Evolutionary conservation across 768 basidiomycete genomes (phyloP), one percentile per base, ranked within the genome.

Genomic region (Panaeolus cyanescens): DNA sequence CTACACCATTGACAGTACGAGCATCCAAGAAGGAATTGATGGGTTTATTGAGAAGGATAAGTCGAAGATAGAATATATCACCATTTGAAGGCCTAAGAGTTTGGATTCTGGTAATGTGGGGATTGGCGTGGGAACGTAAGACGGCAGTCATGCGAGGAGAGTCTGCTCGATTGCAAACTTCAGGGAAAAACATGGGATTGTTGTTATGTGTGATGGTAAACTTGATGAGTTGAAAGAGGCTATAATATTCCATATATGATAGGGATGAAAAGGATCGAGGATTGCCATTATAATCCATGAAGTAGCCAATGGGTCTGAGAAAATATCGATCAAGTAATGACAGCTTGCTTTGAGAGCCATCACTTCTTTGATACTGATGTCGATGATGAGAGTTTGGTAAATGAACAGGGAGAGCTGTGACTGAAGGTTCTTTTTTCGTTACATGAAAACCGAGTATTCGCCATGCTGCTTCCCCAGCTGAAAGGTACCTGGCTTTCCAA

Each of bases 381-480:
- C 69, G 66, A 2, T 30, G 15, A 4, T 30, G 56, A 4, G n/a
- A 36, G 12, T 32, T 32, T 0, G 64, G 64, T 0, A 74, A 63
- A 61, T 80, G 79, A n/a, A 80, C 64, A 0, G 75, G 72, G 0
- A 79, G 67, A 0, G 68, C 5, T 0, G 70, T 74, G 0, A 80
- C 77, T 0, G 68, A 61, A 20, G 79, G 79, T 0, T 66, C 59
- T 50, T 78, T 78, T 5, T 61, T 34, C 0, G 73, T 70, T 33
- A 80, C 67, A 20, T 74, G 64, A 55, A 70, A 79, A 0, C 74
- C 74, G 0, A 77, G 53, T 22, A 77, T 76, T 4, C 72, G 59
- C 79, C 79, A 79, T 3, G 70, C 65, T 1, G 73, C 77, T 62
- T 80, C 74, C 3, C 68, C 69, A 0, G 74, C 72, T 2, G 74